phyloP scores from a whole-genome alignment of 371 early-diverging fungal species.

The Mortierella sp. region DNA sequence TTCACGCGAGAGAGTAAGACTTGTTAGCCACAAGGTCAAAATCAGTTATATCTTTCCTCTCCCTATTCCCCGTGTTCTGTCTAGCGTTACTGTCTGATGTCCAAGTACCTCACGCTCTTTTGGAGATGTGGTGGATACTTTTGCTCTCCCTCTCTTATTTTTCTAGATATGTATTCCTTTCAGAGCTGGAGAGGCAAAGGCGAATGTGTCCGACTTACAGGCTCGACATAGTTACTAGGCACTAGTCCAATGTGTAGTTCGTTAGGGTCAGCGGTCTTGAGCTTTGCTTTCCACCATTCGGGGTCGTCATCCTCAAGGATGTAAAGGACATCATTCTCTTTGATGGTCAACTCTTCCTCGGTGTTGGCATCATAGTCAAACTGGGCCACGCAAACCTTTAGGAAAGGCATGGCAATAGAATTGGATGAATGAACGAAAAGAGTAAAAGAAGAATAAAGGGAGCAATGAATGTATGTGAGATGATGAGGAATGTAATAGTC shows the following conservation, averaged over 20 bases:
- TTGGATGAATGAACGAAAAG: background rate
- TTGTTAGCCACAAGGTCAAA: background rate
- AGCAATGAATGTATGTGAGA: background rate
- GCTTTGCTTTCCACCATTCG: conserved; percentile 85
- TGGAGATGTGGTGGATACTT: too few species aligned
- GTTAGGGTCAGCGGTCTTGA: conserved; percentile 61
- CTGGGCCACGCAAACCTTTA: conserved; percentile 67
- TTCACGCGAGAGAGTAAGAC: background rate
- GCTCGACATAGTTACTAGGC: conserved; percentile 82
- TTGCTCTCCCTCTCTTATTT: background rate
- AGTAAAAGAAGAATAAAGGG: background rate
- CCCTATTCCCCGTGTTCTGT: background rate
- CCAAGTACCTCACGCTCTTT: too few species aligned
- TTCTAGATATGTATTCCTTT: background rate
- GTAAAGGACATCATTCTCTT: conserved; percentile 83
- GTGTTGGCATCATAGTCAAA: conserved; percentile 90
- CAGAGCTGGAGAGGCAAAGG: background rate
- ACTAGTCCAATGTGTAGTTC: conserved; percentile 75
- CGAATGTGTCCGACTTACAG: conserved; percentile 61
- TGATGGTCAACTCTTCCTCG: conserved; percentile 87
- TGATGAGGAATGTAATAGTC: conserved; percentile 4
- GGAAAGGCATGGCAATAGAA: conserved; percentile 61
- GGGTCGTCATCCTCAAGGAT: conserved; percentile 80
- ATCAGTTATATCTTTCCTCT: background rate
- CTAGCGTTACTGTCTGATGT: background rate